phyloP scores from a whole-genome alignment of 2,329 filamentous ascomycete species.

The Scytalidium sp. region DNA sequence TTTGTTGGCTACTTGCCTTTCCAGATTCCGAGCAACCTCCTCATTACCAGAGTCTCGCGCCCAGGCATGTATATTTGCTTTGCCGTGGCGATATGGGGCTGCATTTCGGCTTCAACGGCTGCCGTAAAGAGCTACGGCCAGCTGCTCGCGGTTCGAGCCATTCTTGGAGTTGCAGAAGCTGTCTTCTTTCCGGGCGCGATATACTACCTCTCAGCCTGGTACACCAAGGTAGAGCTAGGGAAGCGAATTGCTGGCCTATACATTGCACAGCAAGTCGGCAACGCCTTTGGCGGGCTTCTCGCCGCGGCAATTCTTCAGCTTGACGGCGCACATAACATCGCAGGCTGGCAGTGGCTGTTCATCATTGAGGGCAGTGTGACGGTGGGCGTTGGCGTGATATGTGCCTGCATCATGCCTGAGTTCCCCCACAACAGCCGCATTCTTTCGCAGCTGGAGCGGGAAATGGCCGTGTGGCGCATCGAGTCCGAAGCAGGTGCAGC shows the following conservation, averaged over 20 bases:
- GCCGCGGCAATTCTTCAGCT: constrained; percentile 45
- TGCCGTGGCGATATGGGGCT: constrained; percentile 28
- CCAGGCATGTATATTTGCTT: constrained; percentile 26
- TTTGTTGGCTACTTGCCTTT: constrained; percentile 44
- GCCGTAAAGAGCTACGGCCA: constrained; percentile 30
- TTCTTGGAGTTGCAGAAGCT: constrained; percentile 23
- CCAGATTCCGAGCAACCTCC: constrained; percentile 31
- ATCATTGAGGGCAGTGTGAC: constrained; percentile 41
- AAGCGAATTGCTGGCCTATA: constrained; percentile 34
- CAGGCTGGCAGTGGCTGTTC: constrained; percentile 51
- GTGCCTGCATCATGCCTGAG: constrained; percentile 33
- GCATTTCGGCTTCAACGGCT: constrained; percentile 31
- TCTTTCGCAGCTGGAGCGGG: constrained; percentile 23
- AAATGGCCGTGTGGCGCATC: constrained; percentile 31
- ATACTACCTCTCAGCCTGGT: constrained; percentile 36
- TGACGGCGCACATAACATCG: constrained; percentile 42
- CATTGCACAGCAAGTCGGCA: constrained; percentile 31
- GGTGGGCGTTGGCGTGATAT: constrained; percentile 31
- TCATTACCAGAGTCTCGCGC: constrained; percentile 20
- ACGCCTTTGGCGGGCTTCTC: constrained; percentile 47
- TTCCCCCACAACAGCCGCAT: constrained; percentile 38
- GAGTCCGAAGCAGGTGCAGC: constrained; percentile 35
- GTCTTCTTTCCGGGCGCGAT: constrained; percentile 29
- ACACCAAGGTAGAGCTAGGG: constrained; percentile 35
- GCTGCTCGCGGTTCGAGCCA: constrained; percentile 32